A percentile compares a stretch with the other conserved stretches of the same genome.
Conservation (phyloP, 495 filamentous ascomycete species). For the Apiosordaria backusii region DNA sequence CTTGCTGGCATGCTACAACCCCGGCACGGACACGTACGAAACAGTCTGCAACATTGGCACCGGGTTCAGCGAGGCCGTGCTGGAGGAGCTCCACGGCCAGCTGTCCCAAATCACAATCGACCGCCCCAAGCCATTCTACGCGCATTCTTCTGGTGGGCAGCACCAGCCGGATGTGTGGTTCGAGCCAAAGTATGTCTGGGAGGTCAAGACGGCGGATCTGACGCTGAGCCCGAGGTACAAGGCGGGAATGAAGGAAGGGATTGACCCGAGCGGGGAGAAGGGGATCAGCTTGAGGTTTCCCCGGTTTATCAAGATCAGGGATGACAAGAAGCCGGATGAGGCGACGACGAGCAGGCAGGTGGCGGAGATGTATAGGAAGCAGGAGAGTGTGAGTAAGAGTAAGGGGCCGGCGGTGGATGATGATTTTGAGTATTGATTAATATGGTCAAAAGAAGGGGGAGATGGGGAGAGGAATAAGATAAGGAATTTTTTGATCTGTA, state of each 20-base stretch:
- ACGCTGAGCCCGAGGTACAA: constrained; percentile 90
- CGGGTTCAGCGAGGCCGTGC: constrained; percentile 83
- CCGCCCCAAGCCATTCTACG: constrained; percentile 88
- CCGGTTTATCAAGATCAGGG: constrained; percentile 79
- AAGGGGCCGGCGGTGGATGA: constrained; percentile 86
- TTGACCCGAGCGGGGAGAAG: constrained; percentile 69
- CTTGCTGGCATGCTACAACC: constrained; percentile 89
- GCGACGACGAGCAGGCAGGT: constrained; percentile 80
- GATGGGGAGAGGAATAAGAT: too few relatives aligned
- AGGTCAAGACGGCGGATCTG: constrained; percentile 94
- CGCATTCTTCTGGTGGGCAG: constrained; percentile 75
- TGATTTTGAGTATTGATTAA: constrained; percentile 99
- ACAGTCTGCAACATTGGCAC: constrained; percentile 98
- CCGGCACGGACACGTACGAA: constrained; percentile 73
- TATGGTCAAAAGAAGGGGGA: too few relatives aligned
- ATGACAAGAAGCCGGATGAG: constrained; percentile 92
- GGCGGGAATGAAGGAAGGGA: constrained; percentile 62
- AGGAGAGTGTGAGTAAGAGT: constrained; percentile 75
- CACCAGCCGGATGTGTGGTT: constrained; percentile 99
- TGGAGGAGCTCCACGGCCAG: constrained; percentile 74
- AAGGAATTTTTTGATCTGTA: too few relatives aligned
- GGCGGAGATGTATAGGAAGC: constrained; percentile 94
- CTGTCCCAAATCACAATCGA: constrained; percentile 75
- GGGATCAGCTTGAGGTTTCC: constrained; percentile 89
- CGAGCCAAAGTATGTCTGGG: constrained; percentile 91